Evolutionary conservation across 1,139 yeast species (phyloP).

Genomic region (Suhomyces wounanorum): DNA sequence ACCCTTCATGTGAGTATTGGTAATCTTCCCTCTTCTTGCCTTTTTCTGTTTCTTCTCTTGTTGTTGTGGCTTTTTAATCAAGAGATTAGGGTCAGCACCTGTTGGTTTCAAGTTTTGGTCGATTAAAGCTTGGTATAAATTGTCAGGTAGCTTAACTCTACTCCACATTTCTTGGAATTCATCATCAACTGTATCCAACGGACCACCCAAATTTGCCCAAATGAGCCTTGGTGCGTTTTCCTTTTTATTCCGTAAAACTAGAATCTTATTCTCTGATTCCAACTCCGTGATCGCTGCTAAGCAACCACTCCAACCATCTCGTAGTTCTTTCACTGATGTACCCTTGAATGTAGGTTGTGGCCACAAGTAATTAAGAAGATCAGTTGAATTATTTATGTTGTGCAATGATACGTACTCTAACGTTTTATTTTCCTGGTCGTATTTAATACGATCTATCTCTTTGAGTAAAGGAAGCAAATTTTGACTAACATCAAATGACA

Average conservation of each 20-base stretch:
- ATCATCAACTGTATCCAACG: constrained; percentile 73
- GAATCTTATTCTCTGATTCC: constrained; percentile 72
- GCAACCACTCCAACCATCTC: constrained; percentile 98
- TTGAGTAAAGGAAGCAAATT: constrained; percentile 67
- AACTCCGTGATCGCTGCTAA: constrained; percentile 71
- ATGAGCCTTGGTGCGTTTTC: constrained; percentile 88
- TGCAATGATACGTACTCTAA: constrained; percentile 87
- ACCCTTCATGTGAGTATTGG: constrained; percentile 96
- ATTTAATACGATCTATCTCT: constrained; percentile 75
- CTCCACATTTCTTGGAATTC: constrained; percentile 86
- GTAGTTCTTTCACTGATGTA: constrained; percentile 80
- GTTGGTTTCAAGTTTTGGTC: constrained; percentile 93
- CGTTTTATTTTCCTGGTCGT: constrained; percentile 58
- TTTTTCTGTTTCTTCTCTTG: constrained; percentile 81
- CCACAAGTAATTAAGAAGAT: constrained; percentile 70
- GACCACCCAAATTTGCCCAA: constrained; percentile 86
- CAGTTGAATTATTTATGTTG: constrained; percentile 81
- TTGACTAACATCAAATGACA: constrained; percentile 49
- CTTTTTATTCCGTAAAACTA: constrained; percentile 86
- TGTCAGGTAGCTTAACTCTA: constrained; percentile 76
- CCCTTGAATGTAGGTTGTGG: constrained; percentile 89
- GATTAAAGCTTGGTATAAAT: constrained; percentile 73
- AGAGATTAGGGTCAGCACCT: constrained; percentile 90
- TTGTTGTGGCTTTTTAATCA: constrained; percentile 65
- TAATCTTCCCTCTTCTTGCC: constrained; percentile 88